These are phyloP conservation scores for Echinochloa phyllopogon DNA, from an alignment of 176 grass and related monocot genomes.

Conservation along the genomic window DNA sequence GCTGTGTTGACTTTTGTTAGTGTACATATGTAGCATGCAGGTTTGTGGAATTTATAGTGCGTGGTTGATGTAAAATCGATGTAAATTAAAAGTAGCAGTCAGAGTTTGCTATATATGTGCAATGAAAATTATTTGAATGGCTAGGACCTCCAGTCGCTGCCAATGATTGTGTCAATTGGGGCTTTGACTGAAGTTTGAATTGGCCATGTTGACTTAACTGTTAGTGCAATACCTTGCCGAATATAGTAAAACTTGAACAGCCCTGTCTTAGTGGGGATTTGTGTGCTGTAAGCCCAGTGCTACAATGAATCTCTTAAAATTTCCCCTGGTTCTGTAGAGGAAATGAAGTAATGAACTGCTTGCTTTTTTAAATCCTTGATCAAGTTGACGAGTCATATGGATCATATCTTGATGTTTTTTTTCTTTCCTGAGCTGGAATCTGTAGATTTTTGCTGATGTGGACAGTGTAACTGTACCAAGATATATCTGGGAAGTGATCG, in stretches of 20 bases:
- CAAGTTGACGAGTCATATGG: not conserved
- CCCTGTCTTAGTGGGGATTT: not conserved
- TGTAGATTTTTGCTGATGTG: not conserved
- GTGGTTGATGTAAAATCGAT: not conserved
- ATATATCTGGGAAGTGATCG: not conserved
- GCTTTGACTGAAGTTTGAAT: no score
- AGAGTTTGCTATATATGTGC: not conserved
- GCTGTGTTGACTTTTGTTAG: no score
- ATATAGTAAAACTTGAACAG: not conserved
- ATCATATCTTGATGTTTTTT: not conserved
- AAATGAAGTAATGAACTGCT: not conserved
- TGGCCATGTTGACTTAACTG: no score
- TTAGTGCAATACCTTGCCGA: not conserved
- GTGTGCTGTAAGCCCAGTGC: not conserved
- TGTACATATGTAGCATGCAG: constrained; percentile 14
- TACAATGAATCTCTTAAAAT: not conserved
- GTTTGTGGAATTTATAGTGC: not conserved
- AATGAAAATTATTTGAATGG: not conserved
- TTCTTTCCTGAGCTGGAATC: not conserved
- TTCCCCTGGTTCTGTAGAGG: not conserved
- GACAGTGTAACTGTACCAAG: not conserved
- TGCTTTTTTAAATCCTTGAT: not conserved
- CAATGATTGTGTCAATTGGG: not conserved
- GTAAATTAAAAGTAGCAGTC: constrained; percentile 13
- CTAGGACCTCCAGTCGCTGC: not conserved